These are phyloP conservation scores for Epichloe sibirici DNA, from an alignment of 2,329 filamentous ascomycete species.

Conservation along the genomic window DNA sequence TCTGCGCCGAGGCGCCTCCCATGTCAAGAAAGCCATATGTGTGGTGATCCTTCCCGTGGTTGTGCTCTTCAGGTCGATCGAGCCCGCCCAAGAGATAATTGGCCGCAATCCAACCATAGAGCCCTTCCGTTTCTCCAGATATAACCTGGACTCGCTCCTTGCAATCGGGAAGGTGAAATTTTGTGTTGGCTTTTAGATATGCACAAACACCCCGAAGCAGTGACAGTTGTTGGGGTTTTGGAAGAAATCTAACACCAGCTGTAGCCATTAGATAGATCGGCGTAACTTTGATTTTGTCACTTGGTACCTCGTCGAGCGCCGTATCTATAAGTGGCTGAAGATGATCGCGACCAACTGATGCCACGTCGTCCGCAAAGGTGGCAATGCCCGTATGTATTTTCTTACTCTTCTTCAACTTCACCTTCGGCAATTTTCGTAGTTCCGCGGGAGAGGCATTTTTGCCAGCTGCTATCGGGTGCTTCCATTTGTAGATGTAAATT, in stretches of 20 bases:
- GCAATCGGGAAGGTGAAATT: conserved; percentile 85
- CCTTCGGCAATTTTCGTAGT: conserved; percentile 58
- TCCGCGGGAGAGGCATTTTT: conserved; percentile 32
- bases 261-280: conserved; percentile 94
- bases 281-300: conserved; percentile 65
- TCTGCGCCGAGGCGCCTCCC: conserved; percentile 95
- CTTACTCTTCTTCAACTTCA: conserved; percentile 79
- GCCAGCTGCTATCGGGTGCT: conserved; percentile 55
- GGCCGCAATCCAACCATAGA: conserved; percentile 95
- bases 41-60: conserved; percentile 77
- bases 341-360: conserved; percentile 69
- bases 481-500: conserved; percentile 89
- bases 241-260: conserved; percentile 82
- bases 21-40: conserved; percentile 98
- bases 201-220: conserved; percentile 70
- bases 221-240: conserved; percentile 56
- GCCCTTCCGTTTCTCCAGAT: conserved; percentile 82
- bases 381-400: conserved; percentile 93
- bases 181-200: conserved; percentile 64
- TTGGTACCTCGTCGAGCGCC: conserved; percentile 66
- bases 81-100: conserved; percentile 94
- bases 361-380: conserved; percentile 68
- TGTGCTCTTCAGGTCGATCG: conserved; percentile 59
- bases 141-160: conserved; percentile 85
- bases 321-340: conserved; percentile 69